A percentile compares a stretch with the other conserved stretches of the same genome.
phyloP scores from a whole-genome alignment of 2,329 filamentous ascomycete genomes.

The Metarhizium sp. region DNA sequence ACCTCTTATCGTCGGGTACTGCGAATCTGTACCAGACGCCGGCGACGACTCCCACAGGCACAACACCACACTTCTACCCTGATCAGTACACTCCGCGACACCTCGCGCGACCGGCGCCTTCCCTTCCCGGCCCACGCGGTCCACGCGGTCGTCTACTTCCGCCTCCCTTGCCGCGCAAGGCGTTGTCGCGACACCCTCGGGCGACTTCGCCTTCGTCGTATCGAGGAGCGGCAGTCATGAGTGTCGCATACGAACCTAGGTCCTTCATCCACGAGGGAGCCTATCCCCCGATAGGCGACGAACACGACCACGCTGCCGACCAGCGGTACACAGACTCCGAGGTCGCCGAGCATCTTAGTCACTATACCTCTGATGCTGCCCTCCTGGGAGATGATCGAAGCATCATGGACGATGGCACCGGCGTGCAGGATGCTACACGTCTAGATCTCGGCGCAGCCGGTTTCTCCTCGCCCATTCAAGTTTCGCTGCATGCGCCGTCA shows the following conservation, averaged over 20 bases:
- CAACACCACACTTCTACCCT: neutral
- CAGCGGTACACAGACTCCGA: slow-evolving; percentile 34
- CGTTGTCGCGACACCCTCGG: slow-evolving; percentile 6
- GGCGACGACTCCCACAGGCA: neutral
- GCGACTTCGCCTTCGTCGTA: slow-evolving; percentile 11
- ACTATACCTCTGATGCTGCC: slow-evolving; percentile 30
- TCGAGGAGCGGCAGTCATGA: slow-evolving; percentile 28
- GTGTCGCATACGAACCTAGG: slow-evolving; percentile 41
- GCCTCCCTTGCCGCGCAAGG: slow-evolving; percentile 4
- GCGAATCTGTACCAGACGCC: slow-evolving; percentile 1
- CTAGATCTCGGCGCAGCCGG: slow-evolving; percentile 26
- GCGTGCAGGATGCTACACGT: slow-evolving; percentile 27
- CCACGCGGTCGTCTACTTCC: slow-evolving; percentile 4
- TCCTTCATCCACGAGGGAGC: slow-evolving; percentile 38
- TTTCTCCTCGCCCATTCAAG: slow-evolving; percentile 26
- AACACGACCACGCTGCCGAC: slow-evolving; percentile 29
- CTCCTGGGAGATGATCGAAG: slow-evolving; percentile 15
- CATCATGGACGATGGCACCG: slow-evolving; percentile 28
- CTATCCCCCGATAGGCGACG: slow-evolving; percentile 38
- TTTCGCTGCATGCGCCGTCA: slow-evolving; percentile 19
- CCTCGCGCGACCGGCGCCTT: slow-evolving; percentile 7
- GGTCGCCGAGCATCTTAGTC: slow-evolving; percentile 32
- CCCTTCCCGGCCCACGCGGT: slow-evolving; percentile 1
- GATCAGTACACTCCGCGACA: slow-evolving; percentile 1
- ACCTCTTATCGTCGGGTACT: slow-evolving; percentile 3